phyloP scores from a whole-genome alignment of 2,329 filamentous ascomycete species.

The Fusarium solani-melongenae region DNA sequence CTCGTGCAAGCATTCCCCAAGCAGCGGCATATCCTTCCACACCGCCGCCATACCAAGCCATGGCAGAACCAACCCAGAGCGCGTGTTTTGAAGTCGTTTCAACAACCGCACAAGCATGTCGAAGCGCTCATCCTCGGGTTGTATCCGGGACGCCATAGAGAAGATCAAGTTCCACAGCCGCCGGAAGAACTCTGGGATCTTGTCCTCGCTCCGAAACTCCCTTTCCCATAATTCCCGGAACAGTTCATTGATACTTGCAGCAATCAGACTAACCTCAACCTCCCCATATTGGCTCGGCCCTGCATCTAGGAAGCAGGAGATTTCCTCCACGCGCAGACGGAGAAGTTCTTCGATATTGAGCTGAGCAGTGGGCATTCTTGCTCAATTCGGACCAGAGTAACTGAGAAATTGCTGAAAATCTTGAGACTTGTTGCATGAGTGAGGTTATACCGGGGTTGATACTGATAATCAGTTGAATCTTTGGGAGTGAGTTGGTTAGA shows the following conservation, averaged over 20 bases:
- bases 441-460: not conserved
- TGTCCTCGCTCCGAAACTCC: not conserved
- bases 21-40: slow-evolving; percentile 47
- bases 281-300: not conserved
- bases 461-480: not conserved
- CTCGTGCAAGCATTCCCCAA: slow-evolving; percentile 46
- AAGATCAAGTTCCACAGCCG: slow-evolving; percentile 44
- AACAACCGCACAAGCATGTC: slow-evolving; percentile 39
- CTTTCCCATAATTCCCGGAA: not conserved
- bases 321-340: not conserved
- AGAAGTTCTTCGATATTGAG: not conserved
- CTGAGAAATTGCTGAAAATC: not conserved
- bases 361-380: not conserved
- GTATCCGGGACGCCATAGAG: slow-evolving; percentile 39
- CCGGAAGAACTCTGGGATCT: slow-evolving; percentile 41
- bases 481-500: not conserved
- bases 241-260: not conserved
- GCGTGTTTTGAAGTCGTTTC: slow-evolving; percentile 34
- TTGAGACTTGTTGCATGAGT: not conserved
- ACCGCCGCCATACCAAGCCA: slow-evolving; percentile 42
- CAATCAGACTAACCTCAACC: not conserved
- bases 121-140: slow-evolving; percentile 41
- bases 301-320: not conserved
- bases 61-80: slow-evolving; percentile 40
- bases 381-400: not conserved